Conservation (phyloP, 2,329 filamentous ascomycete genomes). For the Xylariales sp. region DNA sequence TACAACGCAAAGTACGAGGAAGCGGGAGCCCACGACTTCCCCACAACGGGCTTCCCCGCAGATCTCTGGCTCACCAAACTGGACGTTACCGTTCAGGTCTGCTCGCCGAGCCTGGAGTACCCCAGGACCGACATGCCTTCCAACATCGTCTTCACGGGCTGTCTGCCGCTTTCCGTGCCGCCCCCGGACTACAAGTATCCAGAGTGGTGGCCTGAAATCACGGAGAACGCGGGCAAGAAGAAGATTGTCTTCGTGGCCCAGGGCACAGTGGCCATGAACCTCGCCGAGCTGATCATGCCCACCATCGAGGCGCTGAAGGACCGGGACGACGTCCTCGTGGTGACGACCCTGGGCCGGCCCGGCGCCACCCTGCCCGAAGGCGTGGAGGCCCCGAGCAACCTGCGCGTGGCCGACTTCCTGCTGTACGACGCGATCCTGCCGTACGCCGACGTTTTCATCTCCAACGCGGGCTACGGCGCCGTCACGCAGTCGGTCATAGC, state of each 20-base stretch:
- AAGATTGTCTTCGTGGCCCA: not conserved
- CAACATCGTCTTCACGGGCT: not conserved
- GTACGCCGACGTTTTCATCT: not conserved
- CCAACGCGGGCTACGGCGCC: not conserved
- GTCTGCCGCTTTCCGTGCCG: not conserved
- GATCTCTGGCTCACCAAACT: too few relatives aligned
- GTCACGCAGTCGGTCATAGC: not conserved
- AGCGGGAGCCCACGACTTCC: not conserved
- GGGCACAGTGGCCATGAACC: not conserved
- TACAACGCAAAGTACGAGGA: not conserved
- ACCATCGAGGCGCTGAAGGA: not conserved
- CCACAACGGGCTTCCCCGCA: not conserved
- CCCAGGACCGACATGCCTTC: constrained; percentile 17
- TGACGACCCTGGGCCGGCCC: not conserved
- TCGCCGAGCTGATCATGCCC: not conserved
- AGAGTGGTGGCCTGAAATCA: not conserved
- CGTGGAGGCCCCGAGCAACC: not conserved
- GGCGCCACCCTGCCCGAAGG: not conserved
- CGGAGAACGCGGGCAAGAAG: not conserved
- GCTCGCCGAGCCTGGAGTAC: constrained; percentile 32
- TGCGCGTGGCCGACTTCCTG: not conserved
- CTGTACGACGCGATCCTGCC: not conserved
- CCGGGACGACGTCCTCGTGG: not conserved
- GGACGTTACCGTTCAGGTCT: constrained; percentile 15
- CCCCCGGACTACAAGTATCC: not conserved